Conservation (phyloP, 2,329 filamentous ascomycete species). For the Paecilomyces fulvus region DNA sequence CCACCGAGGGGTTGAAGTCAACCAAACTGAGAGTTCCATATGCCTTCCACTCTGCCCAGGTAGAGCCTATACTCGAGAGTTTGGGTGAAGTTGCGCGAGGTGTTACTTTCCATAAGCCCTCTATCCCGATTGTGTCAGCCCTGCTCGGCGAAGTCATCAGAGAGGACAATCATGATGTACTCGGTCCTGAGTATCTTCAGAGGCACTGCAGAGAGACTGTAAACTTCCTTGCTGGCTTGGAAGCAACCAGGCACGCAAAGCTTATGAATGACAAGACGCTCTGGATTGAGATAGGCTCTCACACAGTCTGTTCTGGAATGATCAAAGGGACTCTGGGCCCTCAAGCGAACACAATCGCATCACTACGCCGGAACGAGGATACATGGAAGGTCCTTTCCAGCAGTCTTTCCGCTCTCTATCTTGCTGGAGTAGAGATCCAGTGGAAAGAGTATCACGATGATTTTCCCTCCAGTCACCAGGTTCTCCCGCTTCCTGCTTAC, state of each 20-base stretch:
- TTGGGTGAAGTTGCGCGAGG: conserved; percentile 30
- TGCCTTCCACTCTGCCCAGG: conserved; percentile 40
- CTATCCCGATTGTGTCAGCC: conserved; percentile 38
- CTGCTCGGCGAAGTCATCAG: conserved; percentile 36
- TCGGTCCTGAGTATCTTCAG: conserved; percentile 33
- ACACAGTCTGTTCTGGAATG: conserved; percentile 40
- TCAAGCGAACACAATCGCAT: conserved; percentile 22
- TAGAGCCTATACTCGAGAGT: conserved; percentile 37
- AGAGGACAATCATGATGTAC: conserved; percentile 20
- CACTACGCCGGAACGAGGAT: conserved; percentile 35
- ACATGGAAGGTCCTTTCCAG: conserved; percentile 34
- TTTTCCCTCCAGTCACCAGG: conserved; percentile 20
- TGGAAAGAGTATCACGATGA: conserved; percentile 39
- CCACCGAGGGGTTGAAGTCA: conserved; percentile 29
- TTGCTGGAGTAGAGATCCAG: conserved; percentile 30
- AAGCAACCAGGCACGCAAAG: conserved; percentile 25
- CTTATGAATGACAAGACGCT: conserved; percentile 27
- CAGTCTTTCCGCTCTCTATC: conserved; percentile 27
- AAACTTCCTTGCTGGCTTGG: conserved; percentile 37
- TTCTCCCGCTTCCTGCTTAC: conserved; percentile 61
- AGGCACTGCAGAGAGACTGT: conserved; percentile 38
- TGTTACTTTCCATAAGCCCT: conserved; percentile 31
- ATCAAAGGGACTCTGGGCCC: conserved; percentile 28
- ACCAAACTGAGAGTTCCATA: conserved; percentile 37
- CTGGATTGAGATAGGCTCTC: conserved; percentile 41